A percentile compares a stretch with the other conserved stretches of the same genome.
These are phyloP conservation scores for Annulohypoxylon truncatum DNA, from an alignment of 2,329 filamentous ascomycete genomes.

Conservation along the genomic window DNA sequence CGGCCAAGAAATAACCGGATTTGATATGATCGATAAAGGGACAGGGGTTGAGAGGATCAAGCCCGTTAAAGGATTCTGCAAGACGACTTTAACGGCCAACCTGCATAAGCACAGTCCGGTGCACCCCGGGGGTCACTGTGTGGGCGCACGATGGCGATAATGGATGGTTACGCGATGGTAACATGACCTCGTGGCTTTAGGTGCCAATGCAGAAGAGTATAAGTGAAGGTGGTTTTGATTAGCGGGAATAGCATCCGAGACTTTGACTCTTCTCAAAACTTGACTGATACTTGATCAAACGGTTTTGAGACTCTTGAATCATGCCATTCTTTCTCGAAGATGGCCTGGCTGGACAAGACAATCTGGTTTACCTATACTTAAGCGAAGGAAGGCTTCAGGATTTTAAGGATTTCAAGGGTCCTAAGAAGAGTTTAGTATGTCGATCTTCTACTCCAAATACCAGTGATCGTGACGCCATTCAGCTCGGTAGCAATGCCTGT, in stretches of 20 bases:
- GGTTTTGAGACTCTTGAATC: neutral
- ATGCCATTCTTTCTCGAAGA: neutral
- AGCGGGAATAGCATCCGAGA: neutral
- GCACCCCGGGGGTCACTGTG: constrained; percentile 1
- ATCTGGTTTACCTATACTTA: neutral
- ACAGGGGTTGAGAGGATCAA: neutral
- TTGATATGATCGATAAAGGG: neutral
- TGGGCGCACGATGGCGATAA: neutral
- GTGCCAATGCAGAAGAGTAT: constrained; percentile 4
- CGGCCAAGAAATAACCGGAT: neutral
- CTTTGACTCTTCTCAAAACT: neutral
- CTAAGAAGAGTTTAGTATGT: neutral
- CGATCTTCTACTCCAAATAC: neutral
- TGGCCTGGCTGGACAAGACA: neutral
- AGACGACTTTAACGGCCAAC: neutral
- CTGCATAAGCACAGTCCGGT: constrained; percentile 1
- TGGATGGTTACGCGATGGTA: constrained; percentile 4
- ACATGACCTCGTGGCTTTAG: constrained; percentile 13
- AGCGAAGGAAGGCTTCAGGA: neutral
- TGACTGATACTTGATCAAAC: neutral
- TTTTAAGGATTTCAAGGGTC: neutral
- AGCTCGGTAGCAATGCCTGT: neutral
- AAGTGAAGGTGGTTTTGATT: neutral
- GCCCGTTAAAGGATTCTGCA: neutral
- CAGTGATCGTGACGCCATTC: neutral